Evolutionary conservation across 2,329 filamentous ascomycete species (phyloP), one percentile per base, ranked within the genome.

Genomic region (Thielaviopsis musarum): DNA sequence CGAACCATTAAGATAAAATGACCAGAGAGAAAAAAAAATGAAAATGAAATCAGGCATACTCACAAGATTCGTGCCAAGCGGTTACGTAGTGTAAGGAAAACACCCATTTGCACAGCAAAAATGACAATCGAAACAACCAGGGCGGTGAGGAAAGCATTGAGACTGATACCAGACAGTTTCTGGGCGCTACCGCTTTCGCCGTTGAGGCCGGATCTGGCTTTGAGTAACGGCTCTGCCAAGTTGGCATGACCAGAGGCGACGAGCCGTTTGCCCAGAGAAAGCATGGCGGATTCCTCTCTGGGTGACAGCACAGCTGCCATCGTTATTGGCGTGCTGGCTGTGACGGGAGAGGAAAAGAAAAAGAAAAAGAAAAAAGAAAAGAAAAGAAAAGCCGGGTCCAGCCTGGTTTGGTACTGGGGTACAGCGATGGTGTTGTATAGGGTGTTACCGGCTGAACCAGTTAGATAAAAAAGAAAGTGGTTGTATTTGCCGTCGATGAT

Each of bases 41-140:
- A n/a, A 28, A 63, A 62, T 17, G 52, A 58, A 51, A 3, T n/a
- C n/a, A n/a, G 41, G 5, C 13, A 26, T 19, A 74, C 84, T 67
- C 73, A 90, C 86, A 91, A 95, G 62, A 95, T 94, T 63, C 89
- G 79, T 1, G 83, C 83, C 41, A 95, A 72, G 64, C 88, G 91
- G 61, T 88, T 84, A 64, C 89, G 83, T 51, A 95, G 73, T 1
- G 93, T 66, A 6, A 89, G 69, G 69, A 95, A 95, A n/a, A 86
- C 67, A 12, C 84, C 67, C 41, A 89, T 73, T 67, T 84, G 82
- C 5, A 84, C 71, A 0, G 74, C 77, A 62, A 87, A 88, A 59
- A 87, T 70, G 19, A 80, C 70, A 54, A 85, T 67, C 67, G 83
- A 83, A 56, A 81, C 78, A 41, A 74, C 76, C 63, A 88, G 67